Percentiles rank a stretch among this genome's conserved stretches.
These are phyloP conservation scores for Brassica cretica DNA, from an alignment of 345 rosid species.

Conservation along the genomic window DNA sequence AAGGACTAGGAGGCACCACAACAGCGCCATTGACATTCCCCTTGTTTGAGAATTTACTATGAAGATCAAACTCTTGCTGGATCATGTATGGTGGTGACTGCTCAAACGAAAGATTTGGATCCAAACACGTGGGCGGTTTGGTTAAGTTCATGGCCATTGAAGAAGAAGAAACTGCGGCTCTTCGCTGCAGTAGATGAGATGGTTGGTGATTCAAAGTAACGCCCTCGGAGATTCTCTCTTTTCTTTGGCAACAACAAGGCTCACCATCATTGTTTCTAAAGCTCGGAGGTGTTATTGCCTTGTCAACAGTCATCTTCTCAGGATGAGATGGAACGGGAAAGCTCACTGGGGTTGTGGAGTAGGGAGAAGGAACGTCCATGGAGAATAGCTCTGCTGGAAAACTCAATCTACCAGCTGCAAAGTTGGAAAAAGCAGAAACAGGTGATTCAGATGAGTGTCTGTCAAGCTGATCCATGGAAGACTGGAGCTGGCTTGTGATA, in stretches of 20 bases:
- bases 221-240: constrained; percentile 61
- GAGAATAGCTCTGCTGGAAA: constrained; percentile 42
- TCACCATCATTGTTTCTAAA: constrained; percentile 48
- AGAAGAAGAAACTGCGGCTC: constrained; percentile 55
- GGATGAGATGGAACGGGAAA: constrained; percentile 43
- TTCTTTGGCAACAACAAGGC: constrained; percentile 90
- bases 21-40: constrained; percentile 41
- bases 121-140: constrained; percentile 32
- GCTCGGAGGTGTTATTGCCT: constrained; percentile 42
- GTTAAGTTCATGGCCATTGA: constrained; percentile 38
- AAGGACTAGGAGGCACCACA: constrained; percentile 63
- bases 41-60: constrained; percentile 25
- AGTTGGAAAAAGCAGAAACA: constrained; percentile 80
- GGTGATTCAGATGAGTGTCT: constrained; percentile 86
- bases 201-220: constrained; percentile 51
- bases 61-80: constrained; percentile 35
- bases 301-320: constrained; percentile 2
- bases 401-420: constrained; percentile 47
- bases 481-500: constrained; percentile 77
- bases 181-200: constrained; percentile 57
- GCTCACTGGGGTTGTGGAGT: constrained; percentile 40
- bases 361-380: constrained; percentile 38
- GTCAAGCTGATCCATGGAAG: constrained; percentile 79
- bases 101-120: constrained; percentile 35
- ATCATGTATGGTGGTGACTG: constrained; percentile 38